Conservation (phyloP, 352 stramenopile species). For the Proteromonas lacertae region DNA sequence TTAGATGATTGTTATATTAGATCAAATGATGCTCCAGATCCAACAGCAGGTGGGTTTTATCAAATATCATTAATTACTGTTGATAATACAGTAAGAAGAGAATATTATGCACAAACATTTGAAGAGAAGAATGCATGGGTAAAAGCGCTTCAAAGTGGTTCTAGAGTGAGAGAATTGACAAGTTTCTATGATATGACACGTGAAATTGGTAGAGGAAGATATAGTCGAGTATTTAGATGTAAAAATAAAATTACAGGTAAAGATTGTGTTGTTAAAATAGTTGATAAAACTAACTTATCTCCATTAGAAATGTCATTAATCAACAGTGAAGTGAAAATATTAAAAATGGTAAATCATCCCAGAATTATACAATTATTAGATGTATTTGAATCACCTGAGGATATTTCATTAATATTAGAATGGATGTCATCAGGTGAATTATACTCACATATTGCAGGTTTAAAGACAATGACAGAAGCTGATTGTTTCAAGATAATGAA, state of each 20-base stretch:
- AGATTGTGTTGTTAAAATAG: slow-evolving; percentile 43
- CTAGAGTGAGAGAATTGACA: too few species aligned
- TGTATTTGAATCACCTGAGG: slow-evolving; percentile 8
- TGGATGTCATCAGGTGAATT: slow-evolving; percentile 35
- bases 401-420: slow-evolving; percentile 26
- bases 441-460: slow-evolving; percentile 45
- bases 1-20: too few species aligned
- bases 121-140: too few species aligned
- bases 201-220: slow-evolving; percentile 40
- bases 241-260: slow-evolving; percentile 15
- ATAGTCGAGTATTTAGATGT: slow-evolving; percentile 31
- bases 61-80: too few species aligned
- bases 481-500: slow-evolving; percentile 39
- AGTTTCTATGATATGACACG: slow-evolving; percentile 43
- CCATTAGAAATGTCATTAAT: slow-evolving; percentile 42
- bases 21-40: too few species aligned
- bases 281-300: slow-evolving; percentile 41
- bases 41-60: too few species aligned
- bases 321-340: slow-evolving; percentile 56
- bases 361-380: slow-evolving; percentile 33
- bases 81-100: too few species aligned
- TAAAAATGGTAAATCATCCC: slow-evolving; percentile 50
- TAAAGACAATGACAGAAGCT: slow-evolving; percentile 31
- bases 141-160: too few species aligned
- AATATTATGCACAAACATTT: too few species aligned